Conservation (phyloP, 2,329 filamentous ascomycete species). For the Ceratocystis ficicola region DNA sequence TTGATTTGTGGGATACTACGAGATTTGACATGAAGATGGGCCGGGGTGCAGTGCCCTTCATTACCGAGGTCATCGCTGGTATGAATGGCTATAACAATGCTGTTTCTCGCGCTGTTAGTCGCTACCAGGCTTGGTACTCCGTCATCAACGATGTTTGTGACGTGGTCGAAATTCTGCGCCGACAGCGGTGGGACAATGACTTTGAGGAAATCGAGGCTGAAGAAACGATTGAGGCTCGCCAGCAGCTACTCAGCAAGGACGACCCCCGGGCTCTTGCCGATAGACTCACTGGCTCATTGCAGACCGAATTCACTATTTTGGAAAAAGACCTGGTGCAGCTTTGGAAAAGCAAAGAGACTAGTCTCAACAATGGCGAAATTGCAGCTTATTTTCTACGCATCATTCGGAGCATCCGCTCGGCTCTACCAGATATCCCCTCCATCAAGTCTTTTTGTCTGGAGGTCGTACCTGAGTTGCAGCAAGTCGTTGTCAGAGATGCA, state of each 20-base stretch:
- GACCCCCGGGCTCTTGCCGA: conserved; percentile 54
- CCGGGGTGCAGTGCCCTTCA: conserved; percentile 54
- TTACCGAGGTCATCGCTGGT: conserved; percentile 54
- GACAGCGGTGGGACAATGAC: conserved; percentile 64
- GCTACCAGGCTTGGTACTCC: conserved; percentile 62
- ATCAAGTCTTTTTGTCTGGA: conserved; percentile 46
- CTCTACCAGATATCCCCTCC: conserved; percentile 44
- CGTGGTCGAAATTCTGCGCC: conserved; percentile 52
- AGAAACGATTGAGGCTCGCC: conserved; percentile 52
- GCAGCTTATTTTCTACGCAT: conserved; percentile 60
- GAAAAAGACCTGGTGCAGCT: conserved; percentile 42
- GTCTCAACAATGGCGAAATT: conserved; percentile 39
- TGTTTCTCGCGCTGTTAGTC: conserved; percentile 48
- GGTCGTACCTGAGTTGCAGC: conserved; percentile 53
- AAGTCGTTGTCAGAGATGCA: conserved; percentile 45
- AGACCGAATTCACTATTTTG: conserved; percentile 46
- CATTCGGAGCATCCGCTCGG: conserved; percentile 58
- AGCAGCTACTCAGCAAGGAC: conserved; percentile 56
- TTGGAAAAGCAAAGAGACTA: conserved; percentile 37
- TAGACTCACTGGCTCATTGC: conserved; percentile 44
- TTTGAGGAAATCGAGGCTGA: conserved; percentile 64
- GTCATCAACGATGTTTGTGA: conserved; percentile 55
- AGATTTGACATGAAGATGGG: conserved; percentile 52
- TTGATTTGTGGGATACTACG: conserved; percentile 52
- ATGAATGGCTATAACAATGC: conserved; percentile 60